Evolutionary conservation across 768 basidiomycete genomes (phyloP), one percentile per base, ranked within the genome.

Genomic region (Clathrus columnatus): DNA sequence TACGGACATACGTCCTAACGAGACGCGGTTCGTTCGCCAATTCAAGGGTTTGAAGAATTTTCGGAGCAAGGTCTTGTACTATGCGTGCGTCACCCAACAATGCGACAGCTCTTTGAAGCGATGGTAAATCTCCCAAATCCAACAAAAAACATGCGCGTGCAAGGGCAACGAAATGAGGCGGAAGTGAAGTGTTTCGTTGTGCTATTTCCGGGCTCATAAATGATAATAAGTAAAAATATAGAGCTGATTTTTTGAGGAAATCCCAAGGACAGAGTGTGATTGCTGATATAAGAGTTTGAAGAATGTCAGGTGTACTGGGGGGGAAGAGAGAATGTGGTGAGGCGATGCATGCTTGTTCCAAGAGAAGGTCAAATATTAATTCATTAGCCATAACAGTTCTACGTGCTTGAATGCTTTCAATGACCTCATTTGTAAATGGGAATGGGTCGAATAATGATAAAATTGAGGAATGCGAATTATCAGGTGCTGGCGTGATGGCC

Each of bases 141-240:
- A 92, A 70, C 65, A 80, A 70, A 85, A 86, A 92, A 70, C 91
- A 91, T 63, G 90, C 89, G 70, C 88, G 84, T n/a, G 86, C 80
- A 47, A 91, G 75, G 4, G 76, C 70, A 6, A 77, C 73, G 62
- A 90, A 91, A 61, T 90, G 89, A 2, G 87, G 84, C 4, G 86
- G 82, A 58, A 92, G 45, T 74, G 85, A 72, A 64, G 75, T 5
- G 78, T 76, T 64, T 89, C 85, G 62, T 78, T 73, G 57, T 85
- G 80, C 84, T 84, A 89, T 65, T 87, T 89, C 14, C 5, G 21
- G 26, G 5, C 21, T 23, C 11, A 55, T 47, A 26, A 47, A 24
- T 20, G 54, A 46, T 57, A 92, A 73, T 59, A 92, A 70, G 64
- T 83, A 91, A 69, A 89, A 92, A 1, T 89, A 70, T 44, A 92